Evolutionary conservation across 371 early-diverging fungal species (phyloP).

Genomic region (Entomophthora muscae): DNA sequence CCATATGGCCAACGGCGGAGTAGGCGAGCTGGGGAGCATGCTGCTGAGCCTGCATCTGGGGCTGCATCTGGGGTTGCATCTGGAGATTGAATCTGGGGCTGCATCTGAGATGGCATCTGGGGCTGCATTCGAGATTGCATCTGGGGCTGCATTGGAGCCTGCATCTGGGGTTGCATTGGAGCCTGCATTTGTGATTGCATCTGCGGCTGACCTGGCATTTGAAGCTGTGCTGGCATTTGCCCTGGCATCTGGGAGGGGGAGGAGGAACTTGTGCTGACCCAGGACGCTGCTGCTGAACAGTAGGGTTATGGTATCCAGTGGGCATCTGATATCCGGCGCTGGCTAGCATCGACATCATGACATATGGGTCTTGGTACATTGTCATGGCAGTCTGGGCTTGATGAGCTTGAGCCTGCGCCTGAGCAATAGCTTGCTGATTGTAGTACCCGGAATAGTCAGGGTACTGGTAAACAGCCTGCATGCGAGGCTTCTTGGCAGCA

Average conservation of each 20-base stretch:
- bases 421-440: background rate
- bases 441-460: background rate
- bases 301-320: background rate
- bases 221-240: too few relatives aligned
- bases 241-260: background rate
- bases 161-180: too few relatives aligned
- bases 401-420: too few relatives aligned
- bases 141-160: too few relatives aligned
- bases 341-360: background rate
- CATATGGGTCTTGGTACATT: background rate
- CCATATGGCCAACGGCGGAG: background rate
- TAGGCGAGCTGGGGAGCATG: background rate
- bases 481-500: background rate
- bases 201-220: too few relatives aligned
- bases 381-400: background rate
- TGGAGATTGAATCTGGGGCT: too few relatives aligned
- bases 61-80: background rate
- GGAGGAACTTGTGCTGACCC: background rate
- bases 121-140: too few relatives aligned
- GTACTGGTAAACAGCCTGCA: background rate
- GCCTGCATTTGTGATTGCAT: too few relatives aligned
- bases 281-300: background rate
- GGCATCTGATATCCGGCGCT: background rate
- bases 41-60: background rate
- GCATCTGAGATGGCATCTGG: too few relatives aligned